phyloP scores from a whole-genome alignment of 2,329 filamentous ascomycete species.

The Colletotrichum cordylinicola region DNA sequence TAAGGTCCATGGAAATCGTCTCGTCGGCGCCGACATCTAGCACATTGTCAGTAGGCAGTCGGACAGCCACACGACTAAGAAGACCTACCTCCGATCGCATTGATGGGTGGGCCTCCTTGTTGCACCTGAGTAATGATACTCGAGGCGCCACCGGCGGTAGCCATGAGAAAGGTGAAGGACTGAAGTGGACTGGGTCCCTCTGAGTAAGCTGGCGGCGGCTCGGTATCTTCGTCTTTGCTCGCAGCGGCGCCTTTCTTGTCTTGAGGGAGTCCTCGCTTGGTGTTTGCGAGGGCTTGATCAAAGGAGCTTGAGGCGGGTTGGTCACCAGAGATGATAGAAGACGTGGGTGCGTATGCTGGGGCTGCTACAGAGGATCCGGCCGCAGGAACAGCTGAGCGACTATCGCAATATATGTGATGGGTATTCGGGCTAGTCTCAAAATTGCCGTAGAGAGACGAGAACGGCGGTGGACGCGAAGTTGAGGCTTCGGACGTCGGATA shows the following conservation, averaged over 20 bases:
- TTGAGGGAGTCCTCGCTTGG: slow-evolving; percentile 82
- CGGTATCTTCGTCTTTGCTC: slow-evolving; percentile 81
- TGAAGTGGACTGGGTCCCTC: slow-evolving; percentile 92
- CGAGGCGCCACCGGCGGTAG: slow-evolving; percentile 92
- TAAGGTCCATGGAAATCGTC: slow-evolving; percentile 91
- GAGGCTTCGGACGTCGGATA: slow-evolving; percentile 64
- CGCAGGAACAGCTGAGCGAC: neutral
- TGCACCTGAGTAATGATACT: slow-evolving; percentile 99
- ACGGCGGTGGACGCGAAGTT: slow-evolving; percentile 60
- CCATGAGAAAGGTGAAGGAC: slow-evolving; percentile 97
- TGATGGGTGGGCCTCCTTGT: slow-evolving; percentile 88
- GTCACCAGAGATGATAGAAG: slow-evolving; percentile 42
- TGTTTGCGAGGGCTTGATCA: slow-evolving; percentile 69
- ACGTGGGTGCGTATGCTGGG: slow-evolving; percentile 59
- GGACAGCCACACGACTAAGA: neutral
- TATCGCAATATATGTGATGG: slow-evolving; percentile 34
- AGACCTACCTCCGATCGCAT: slow-evolving; percentile 81
- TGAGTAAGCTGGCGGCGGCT: slow-evolving; percentile 94
- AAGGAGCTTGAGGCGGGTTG: slow-evolving; percentile 40
- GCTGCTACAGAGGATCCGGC: slow-evolving; percentile 38
- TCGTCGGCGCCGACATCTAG: slow-evolving; percentile 86
- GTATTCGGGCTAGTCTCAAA: slow-evolving; percentile 40
- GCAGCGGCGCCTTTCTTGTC: slow-evolving; percentile 80
- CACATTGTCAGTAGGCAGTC: neutral
- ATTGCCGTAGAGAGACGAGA: slow-evolving; percentile 64